Base-by-base conservation (phyloP, 768 basidiomycete genomes). In the Artomyces pyxidatus region DNA sequence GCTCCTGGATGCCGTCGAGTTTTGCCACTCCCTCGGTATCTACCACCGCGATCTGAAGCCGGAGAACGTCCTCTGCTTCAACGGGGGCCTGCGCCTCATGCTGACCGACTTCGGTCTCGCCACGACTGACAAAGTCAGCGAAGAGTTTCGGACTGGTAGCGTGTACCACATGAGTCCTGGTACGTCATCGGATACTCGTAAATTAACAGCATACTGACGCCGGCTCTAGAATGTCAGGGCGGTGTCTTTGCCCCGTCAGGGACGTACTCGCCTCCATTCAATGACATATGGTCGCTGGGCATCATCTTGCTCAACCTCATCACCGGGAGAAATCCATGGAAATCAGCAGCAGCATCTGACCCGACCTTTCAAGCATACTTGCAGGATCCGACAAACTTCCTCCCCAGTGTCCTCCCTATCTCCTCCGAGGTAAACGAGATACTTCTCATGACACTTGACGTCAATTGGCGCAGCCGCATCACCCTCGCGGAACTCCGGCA, bases 111-210 rank as follows among this genome's bases (percentile, higher is more conserved):
- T 98, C 65, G 95, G 95, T 21, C 77, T 98, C 6, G 86, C 94
- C 2, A 96, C 94, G 4, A 86, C 85, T 19, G 91, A 95, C 55
- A 79, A 77, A 61, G 71, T 78, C 48, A 92, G 89, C 59, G 77
- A 77, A 47, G 94, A 98, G 65, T 91, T 93, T 66, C 81, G 89
- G 45, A 96, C 93, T 29, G 94, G 94, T n/a, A 93, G 89, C 59
- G 81, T 93, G n/a, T 96, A 92, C 67, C 95, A 96, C 68, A 94
- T 98, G 87, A 93, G 90, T 61, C 94, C 94, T 67, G 91, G 88
- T 82, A 65, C 43, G 76, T 65, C 48, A 53, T 63, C 53, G 9
- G 14, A 7, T n/a, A 40, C 44, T 39, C 23, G 16, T 23, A 54
- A 50, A 47, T 46, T 37, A 46, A 52, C 16, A 54, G 50, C 28